Evolutionary conservation across 495 filamentous ascomycete species (phyloP), one percentile per base, ranked within the genome.

Genomic region (Xylaria sp.): DNA sequence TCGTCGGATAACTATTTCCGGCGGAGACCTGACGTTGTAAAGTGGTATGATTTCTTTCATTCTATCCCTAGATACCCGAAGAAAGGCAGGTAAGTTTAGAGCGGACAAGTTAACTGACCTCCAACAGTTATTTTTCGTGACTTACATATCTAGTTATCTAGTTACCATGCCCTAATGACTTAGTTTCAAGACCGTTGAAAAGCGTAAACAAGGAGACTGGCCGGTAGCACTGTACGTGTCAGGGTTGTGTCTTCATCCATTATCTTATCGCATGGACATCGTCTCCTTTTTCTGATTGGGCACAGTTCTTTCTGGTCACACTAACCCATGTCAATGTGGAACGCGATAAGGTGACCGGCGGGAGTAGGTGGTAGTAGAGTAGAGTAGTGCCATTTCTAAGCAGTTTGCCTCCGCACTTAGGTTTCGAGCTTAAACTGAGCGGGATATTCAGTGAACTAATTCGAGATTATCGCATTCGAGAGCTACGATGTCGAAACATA

Each of bases 401-500:
- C 52, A 55, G 52, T 55, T 55, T 26, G 8, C 26, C 26, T 59
- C 31, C 57, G 57, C 57, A 59, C 37, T 21, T 37, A n/a, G 2
- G 57, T 59, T 19, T 5, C 5, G 9, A 26, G 19, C 29, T 59
- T 2, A n/a, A 59, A 59, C 15, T 17, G 2, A 64, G 61, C 26
- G 15, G 37, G 11, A 62, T 24, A 21, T 37, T 21, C 15, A 14
- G 33, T n/a, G 19, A 40, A 59, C 57, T 21, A 19, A 35, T 21
- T 21, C 19, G n/a, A 59, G 8, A 1, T 33, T 11, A 24, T 19
- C 3, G 0, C 14, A 24, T 24, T 66, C 19, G 29, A 6, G 24
- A 64, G 37, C 44, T 15, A 66, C 12, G 15, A 73, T 73, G 71
- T 73, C 71, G 11, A 73, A 66, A 63, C 61, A 73, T 55, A 69